Percentiles rank a stretch among this genome's conserved stretches.
phyloP scores from a whole-genome alignment of 441 rosid genomes.

The Euphorbia schlechtendalii region DNA sequence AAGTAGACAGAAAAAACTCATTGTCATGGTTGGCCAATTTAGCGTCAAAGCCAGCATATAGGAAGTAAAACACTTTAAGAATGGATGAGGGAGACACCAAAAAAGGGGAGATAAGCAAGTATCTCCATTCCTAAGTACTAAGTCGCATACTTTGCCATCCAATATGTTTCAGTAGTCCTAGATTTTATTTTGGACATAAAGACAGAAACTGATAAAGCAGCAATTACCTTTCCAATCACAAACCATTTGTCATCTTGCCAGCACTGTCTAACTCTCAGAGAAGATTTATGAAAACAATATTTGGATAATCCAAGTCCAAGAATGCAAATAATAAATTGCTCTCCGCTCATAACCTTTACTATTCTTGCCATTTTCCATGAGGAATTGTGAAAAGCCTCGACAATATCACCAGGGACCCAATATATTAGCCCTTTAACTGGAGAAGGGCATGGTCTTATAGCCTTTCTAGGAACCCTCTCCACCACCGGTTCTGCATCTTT shows the following conservation, averaged over 20 bases:
- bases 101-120: too few relatives aligned
- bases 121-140: too few relatives aligned
- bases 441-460: conserved; percentile 47
- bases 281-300: conserved; percentile 24
- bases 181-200: too few relatives aligned
- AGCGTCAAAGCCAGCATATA: not conserved
- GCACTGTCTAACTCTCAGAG: conserved; percentile 34
- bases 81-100: too few relatives aligned
- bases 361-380: conserved; percentile 40
- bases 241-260: conserved; percentile 43
- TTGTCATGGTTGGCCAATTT: not conserved
- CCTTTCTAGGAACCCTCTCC: conserved; percentile 39
- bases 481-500: conserved; percentile 11
- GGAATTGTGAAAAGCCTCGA: conserved; percentile 36
- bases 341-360: conserved; percentile 16
- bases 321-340: conserved; percentile 26
- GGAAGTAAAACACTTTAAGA: too few relatives aligned
- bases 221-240: conserved; percentile 35
- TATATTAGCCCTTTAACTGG: conserved; percentile 19
- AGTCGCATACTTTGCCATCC: too few relatives aligned
- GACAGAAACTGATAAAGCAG: too few relatives aligned
- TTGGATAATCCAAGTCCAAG: conserved; percentile 26
- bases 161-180: too few relatives aligned
- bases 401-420: conserved; percentile 39
- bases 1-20: too few relatives aligned